Base-by-base conservation (phyloP, 345 rosid genomes). In the Jatropha curcas region DNA sequence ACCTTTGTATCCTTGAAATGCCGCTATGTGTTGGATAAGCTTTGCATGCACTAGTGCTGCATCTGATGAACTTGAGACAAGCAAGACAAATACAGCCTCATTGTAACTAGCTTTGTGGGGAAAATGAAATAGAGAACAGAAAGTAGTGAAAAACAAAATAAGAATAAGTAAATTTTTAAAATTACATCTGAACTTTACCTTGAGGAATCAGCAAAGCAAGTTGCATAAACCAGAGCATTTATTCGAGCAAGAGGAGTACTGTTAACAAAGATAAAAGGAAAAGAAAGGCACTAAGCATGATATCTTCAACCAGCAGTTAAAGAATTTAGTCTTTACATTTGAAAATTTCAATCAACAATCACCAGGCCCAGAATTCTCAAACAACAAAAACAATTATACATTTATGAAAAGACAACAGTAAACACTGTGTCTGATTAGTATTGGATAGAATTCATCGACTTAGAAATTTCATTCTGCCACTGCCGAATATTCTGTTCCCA, bases 1-100 rank as follows among this genome's bases (percentile, higher is more conserved):
- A 95, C 99, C 99, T 89, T 91, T 82, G 72, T 92, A 89, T 80
- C 99, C 99, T 78, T 88, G 89, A 82, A 85, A 86, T 71, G 79
- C 78, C 16, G 98, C 98, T 83, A 95, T 78, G 80, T 95, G 89
- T 78, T 89, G 97, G 70, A 91, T 84, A 74, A 95, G 99, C 90
- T 95, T 95, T 83, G 88, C 87, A 71, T 91, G 84, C 51, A 90
- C 97, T 77, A 92, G 80, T 78, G 94, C 97, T 70, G 85, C 90
- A 81, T 95, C 99, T 63, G 92, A 87, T 75, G 90, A 87, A 81
- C 99, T 95, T 75, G 27, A 52, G 62, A 82, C 34, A 61, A 52
- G 75, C 73, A 71, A 65, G 10, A 60, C 28, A 77, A 55, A 69
- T 70, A n/a, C 69, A 76, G 60, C 34, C 28, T 34, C 52, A 74